Percentiles rank a stretch among this genome's conserved stretches.
Conservation (phyloP, 768 basidiomycete species). For the Xanthoconium purpureum region DNA sequence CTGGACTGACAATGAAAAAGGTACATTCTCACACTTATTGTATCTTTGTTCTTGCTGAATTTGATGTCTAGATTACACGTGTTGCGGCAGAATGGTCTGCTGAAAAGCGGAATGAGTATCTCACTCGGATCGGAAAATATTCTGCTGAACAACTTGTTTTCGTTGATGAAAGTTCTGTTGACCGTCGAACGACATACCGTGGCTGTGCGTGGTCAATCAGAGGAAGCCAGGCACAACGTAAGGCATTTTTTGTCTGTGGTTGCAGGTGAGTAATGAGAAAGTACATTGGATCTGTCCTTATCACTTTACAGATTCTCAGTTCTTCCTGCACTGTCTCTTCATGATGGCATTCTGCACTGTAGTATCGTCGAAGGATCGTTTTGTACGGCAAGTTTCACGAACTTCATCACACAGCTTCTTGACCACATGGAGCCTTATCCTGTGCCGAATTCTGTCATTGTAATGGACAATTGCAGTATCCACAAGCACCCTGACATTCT, state of each 20-base stretch:
- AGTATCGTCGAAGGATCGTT: not conserved
- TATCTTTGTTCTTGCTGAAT: no score
- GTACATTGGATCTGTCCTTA: no score
- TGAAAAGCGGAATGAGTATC: not conserved
- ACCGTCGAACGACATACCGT: no score
- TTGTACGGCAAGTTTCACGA: not conserved
- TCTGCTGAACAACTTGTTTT: not conserved
- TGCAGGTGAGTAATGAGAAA: not conserved
- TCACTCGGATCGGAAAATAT: not conserved
- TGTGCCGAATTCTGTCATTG: constrained; percentile 32
- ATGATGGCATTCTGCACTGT: not conserved
- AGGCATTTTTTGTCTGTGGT: not conserved
- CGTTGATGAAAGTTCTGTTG: no score
- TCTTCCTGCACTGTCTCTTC: not conserved
- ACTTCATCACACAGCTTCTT: not conserved
- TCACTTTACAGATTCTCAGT: not conserved
- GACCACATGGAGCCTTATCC: constrained; percentile 33
- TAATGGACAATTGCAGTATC: constrained; percentile 41
- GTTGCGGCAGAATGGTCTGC: not conserved
- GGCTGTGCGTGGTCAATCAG: no score
- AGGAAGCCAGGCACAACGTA: not conserved
- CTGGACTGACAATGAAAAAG: not conserved
- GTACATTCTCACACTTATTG: not conserved
- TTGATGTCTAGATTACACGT: not conserved
- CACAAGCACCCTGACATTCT: constrained; percentile 15